Evolutionary conservation across 2,329 filamentous ascomycete genomes (phyloP), one percentile per base, ranked within the genome.

Genomic region (Xylaria polymorpha): DNA sequence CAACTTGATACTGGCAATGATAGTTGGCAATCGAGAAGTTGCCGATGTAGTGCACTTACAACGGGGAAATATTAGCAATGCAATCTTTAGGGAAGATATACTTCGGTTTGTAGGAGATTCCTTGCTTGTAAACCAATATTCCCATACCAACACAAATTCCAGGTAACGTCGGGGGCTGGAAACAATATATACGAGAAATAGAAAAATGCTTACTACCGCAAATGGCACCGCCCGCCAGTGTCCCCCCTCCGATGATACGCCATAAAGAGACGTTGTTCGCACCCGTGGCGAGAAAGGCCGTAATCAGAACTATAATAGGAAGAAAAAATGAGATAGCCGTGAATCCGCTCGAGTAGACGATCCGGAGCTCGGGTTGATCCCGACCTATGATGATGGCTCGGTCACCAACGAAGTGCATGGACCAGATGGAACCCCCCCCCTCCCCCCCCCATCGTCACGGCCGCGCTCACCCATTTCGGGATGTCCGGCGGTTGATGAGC

Each of bases 21-120:
- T 96, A 97, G 78, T 97, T 95, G 35, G 85, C 85, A 70, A 95
- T 94, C 41, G 93, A 93, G 39, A 91, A 87, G 77, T 97, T 94
- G n/a, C 93, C 93, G 20, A 95, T 83, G 75, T 96, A 97, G 79
- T 97, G 92, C 93, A 97, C 68, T 70, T 12, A 22, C 6, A 29
- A 37, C 9, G 1, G 39, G 37, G n/a, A 58, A 35, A n/a, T 1
- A 18, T 69, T 41, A 67, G 55, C 8, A 20, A 37, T 29, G 44
- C 39, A n/a, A 35, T 18, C 1, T 25, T 53, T 32, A 41, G 15
- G 29, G 35, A 9, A 55, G 1, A 29, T 37, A 10, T 4, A 44
- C 10, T 39, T 9, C 37, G 20, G 8, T 18, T 37, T 20, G 20
- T 20, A n/a, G 37, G n/a, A 29, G 35, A 39, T 25, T 20, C 46